Evolutionary conservation across 345 rosid species (phyloP), one percentile per base, ranked within the genome.

Genomic region (Adansonia digitata): DNA sequence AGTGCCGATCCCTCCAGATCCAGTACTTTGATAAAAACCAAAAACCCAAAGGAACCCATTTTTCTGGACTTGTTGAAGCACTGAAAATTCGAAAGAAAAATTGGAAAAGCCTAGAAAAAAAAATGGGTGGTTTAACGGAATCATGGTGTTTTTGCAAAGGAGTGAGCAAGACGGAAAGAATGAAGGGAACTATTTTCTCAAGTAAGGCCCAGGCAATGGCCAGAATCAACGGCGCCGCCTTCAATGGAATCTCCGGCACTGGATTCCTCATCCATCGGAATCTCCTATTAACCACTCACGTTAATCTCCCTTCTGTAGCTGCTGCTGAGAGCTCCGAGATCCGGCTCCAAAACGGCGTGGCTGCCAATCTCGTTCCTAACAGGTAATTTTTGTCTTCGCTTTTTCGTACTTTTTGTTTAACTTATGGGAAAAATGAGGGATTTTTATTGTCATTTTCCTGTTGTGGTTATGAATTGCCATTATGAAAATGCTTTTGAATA

Each of bases 91-190:
- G 15, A 27, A n/a, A n/a, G n/a, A n/a, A n/a, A n/a, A n/a, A n/a
- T n/a, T n/a, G n/a, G n/a, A n/a, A n/a, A n/a, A n/a, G n/a, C n/a
- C n/a, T n/a, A 20, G 20, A 35, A 42, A 65, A 55, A 60, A 42
- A 13, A 80, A 94, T 94, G 98, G 90, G 97, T 49, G 88, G 88
- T 69, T 72, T 86, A 62, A 83, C 72, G 1, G 94, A 94, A 83
- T 88, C 97, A 0, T 91, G 91, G 92, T 94, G 97, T 79, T 94
- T 94, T 73, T 94, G 98, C 82, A 94, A 91, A 76, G 97, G 98
- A 69, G 87, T 92, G 4, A 86, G 97, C 80, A 92, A 86, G 86
- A 85, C 88, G 5, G 95, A 94, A 92, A 94, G 74, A 78, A 91
- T 87, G 94, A 92, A 92, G 77, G 97, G 88, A 52, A 76, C 97